A percentile compares a stretch with the other conserved stretches of the same genome.
phyloP scores from a whole-genome alignment of 1,284 basidiomycete species.

The Ganoderma resinaceum region DNA sequence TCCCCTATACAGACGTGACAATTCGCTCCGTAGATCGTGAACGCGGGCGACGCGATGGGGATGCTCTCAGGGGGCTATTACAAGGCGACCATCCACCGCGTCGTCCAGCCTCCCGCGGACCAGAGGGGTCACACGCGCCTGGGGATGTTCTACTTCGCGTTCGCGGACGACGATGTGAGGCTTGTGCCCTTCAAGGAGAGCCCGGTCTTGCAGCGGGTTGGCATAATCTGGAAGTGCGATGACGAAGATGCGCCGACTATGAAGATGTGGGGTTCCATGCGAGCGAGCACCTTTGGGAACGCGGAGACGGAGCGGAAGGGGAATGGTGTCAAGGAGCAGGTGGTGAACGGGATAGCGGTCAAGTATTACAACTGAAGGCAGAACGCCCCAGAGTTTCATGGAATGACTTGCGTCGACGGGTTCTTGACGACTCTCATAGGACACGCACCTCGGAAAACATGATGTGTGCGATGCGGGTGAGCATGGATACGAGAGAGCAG shows the following conservation, averaged over 20 bases:
- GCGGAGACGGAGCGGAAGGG: conserved; percentile 40
- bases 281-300: conserved; percentile 45
- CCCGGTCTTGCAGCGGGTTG: conserved; percentile 45
- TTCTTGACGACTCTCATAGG: background rate
- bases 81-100: conserved; percentile 46
- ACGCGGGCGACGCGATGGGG: conserved; percentile 64
- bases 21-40: conserved; percentile 52
- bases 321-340: conserved; percentile 50
- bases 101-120: conserved; percentile 54
- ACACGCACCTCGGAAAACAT: background rate
- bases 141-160: conserved; percentile 59
- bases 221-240: conserved; percentile 40
- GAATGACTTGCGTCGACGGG: background rate
- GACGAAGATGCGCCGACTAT: conserved; percentile 44
- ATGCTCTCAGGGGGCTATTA: conserved; percentile 61
- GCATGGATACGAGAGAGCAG: too few relatives aligned
- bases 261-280: conserved; percentile 43
- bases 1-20: too few relatives aligned
- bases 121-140: conserved; percentile 55
- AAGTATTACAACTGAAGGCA: conserved; percentile 52
- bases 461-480: background rate
- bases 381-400: too few relatives aligned
- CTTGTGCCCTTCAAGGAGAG: conserved; percentile 48
- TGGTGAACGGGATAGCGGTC: conserved; percentile 51
- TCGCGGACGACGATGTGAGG: conserved; percentile 37